phyloP scores from a whole-genome alignment of 2,329 filamentous ascomycete species.

The Exophiala aquamarina region DNA sequence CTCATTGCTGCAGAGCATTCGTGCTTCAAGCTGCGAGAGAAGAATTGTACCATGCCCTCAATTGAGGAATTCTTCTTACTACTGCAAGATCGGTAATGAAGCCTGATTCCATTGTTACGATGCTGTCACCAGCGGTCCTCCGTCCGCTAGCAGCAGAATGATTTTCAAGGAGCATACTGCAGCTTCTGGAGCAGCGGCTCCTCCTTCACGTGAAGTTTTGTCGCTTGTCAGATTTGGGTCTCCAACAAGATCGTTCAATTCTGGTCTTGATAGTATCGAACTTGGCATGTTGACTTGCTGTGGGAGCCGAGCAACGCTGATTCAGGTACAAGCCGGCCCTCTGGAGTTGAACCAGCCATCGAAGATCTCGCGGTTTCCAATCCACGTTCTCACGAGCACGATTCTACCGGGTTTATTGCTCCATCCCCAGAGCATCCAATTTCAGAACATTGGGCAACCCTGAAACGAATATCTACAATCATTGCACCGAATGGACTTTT shows the following conservation, averaged over 20 bases:
- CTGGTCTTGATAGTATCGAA: constrained; percentile 14
- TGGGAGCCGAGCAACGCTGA: constrained; percentile 1
- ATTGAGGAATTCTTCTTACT: constrained; percentile 8
- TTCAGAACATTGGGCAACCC: too few species aligned
- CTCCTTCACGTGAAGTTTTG: constrained; percentile 16
- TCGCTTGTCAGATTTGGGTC: constrained; percentile 6
- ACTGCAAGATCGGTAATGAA: neutral
- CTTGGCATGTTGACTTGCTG: constrained; percentile 6
- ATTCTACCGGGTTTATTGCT: too few species aligned
- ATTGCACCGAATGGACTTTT: too few species aligned
- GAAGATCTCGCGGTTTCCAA: too few species aligned
- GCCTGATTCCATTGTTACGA: constrained; percentile 14
- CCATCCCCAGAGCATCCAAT: too few species aligned
- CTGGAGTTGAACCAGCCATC: too few species aligned
- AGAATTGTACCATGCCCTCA: constrained; percentile 2
- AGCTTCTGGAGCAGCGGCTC: constrained; percentile 10
- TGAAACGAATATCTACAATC: too few species aligned
- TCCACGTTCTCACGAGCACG: too few species aligned
- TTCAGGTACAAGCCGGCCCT: too few species aligned
- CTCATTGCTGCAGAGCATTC: constrained; percentile 10
- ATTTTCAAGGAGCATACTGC: constrained; percentile 12
- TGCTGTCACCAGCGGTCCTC: constrained; percentile 16
- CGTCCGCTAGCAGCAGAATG: constrained; percentile 4
- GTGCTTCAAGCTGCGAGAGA: constrained; percentile 10
- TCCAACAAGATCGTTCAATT: constrained; percentile 13